A percentile compares a stretch with the other conserved stretches of the same genome.
Evolutionary conservation across 148 eudicot genomes (phyloP).

Genomic region (Heliosperma pusillum): DNA sequence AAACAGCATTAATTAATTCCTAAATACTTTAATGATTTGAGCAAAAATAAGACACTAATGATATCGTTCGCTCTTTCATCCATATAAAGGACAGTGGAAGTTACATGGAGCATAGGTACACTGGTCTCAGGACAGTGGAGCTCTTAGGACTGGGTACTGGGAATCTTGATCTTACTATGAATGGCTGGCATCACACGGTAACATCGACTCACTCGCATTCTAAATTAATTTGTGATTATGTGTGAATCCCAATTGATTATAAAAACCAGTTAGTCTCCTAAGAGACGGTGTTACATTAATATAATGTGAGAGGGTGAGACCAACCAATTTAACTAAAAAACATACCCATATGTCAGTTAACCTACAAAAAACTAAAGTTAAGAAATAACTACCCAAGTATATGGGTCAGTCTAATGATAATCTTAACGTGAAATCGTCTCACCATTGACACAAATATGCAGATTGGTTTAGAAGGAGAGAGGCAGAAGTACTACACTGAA

Average conservation of each 20-base stretch:
- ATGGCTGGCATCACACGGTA: slow-evolving; percentile 76
- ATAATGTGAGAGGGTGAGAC: too few species aligned
- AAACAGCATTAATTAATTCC: not conserved
- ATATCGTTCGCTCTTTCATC: not conserved
- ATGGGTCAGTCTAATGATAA: too few species aligned
- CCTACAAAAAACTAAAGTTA: too few species aligned
- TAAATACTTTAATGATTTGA: not conserved
- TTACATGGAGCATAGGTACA: slow-evolving; percentile 76
- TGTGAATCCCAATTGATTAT: not conserved
- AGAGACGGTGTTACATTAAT: too few species aligned
- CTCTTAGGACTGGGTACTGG: slow-evolving; percentile 76
- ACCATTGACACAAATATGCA: slow-evolving; percentile 15
- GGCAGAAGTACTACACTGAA: slow-evolving; percentile 47
- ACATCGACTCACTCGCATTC: not conserved
- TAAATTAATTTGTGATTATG: not conserved
- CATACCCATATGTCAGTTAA: too few species aligned
- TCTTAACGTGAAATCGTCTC: too few species aligned
- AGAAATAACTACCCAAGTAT: too few species aligned
- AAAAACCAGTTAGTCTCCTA: too few species aligned
- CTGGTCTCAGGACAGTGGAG: slow-evolving; percentile 51
- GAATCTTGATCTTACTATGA: slow-evolving; percentile 61
- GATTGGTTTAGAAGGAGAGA: slow-evolving; percentile 71
- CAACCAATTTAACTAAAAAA: too few species aligned
- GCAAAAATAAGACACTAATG: slow-evolving; percentile 16
- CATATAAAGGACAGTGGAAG: slow-evolving; percentile 80